phyloP scores from a whole-genome alignment of 2,329 filamentous ascomycete genomes.

The Fusarium subglutinans region DNA sequence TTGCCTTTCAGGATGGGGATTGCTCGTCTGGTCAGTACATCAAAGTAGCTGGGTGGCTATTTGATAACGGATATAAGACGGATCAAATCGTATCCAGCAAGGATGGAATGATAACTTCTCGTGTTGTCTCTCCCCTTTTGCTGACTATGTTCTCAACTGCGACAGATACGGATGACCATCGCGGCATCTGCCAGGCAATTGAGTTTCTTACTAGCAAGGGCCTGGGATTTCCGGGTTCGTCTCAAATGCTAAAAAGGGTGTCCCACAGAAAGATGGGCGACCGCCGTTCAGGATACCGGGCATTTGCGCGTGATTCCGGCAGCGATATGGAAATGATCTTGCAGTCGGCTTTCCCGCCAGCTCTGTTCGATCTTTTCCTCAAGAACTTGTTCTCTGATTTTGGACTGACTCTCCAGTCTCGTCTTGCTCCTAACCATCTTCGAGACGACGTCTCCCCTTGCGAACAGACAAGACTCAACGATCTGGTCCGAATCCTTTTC shows the following conservation, averaged over 20 bases:
- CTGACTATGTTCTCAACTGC: neutral
- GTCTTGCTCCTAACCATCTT: neutral
- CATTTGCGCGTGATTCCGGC: neutral
- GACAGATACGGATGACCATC: neutral
- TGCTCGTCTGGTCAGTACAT: neutral
- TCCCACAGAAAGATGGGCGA: neutral
- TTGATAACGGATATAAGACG: neutral
- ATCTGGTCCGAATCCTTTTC: neutral
- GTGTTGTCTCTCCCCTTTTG: neutral
- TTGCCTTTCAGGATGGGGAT: accelerated
- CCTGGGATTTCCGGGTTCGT: neutral
- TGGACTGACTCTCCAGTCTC: neutral
- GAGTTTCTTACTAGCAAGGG: neutral
- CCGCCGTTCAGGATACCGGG: neutral
- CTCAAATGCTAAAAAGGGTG: neutral
- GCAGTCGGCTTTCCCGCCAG: neutral
- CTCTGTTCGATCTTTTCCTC: neutral
- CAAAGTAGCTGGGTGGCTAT: neutral
- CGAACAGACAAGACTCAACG: accelerated
- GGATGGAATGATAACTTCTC: neutral
- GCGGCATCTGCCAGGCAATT: neutral
- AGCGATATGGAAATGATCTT: neutral
- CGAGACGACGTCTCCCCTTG: too few relatives aligned
- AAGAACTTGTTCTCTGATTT: neutral
- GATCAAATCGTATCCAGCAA: too few relatives aligned